Base-by-base conservation (phyloP, 2,329 filamentous ascomycete genomes). In the Lasiodiplodia sp. region DNA sequence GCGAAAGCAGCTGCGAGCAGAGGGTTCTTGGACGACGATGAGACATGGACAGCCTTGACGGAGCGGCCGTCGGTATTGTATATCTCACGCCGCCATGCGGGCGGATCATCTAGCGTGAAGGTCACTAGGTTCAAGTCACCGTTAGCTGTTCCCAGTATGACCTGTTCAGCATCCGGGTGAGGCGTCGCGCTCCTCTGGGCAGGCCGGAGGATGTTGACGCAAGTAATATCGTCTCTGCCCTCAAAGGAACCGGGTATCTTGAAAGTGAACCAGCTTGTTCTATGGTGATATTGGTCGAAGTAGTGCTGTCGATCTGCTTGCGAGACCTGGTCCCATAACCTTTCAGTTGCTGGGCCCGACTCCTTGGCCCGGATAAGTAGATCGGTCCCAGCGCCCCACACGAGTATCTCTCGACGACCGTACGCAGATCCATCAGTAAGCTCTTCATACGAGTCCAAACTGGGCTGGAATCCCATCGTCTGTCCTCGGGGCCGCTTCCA, bases 401-500 rank as follows among this genome's bases (percentile, higher is more conserved):
- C 86, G 8, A 91, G 75, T 0, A 87, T 83, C 73, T 90, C 87
- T 72, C 82, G 83, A 71, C 85, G 80, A 58, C 85, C 79, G 57
- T 77, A 76, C 68, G 77, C 78, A 1, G 70, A 66, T 11, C 77
- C 76, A 2, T 80, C 81, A 52, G 79, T 81, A 79, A 82, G 83
- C n/a, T 80, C 77, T 72, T 88, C 86, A 72, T 87, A 87, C 68
- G 85, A 87, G 72, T 88, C 86, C 58, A 89, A 82, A 52, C 82
- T 81, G 21, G 88, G 88, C 28, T 84, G 84, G 71, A 88, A 90
- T 3, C 88, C 88, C 73, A 90, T 86, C 67, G 81, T 89, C 79
- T 83, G 83, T 1, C 82, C 81, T 70, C 73, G 81, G 66, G 76
- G 80, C 71, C 74, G 78, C 72, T 79, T 75, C 83, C 82, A 67